These are phyloP conservation scores for Blastobotrys americana DNA, from an alignment of 805 yeast species.

Conservation along the genomic window DNA sequence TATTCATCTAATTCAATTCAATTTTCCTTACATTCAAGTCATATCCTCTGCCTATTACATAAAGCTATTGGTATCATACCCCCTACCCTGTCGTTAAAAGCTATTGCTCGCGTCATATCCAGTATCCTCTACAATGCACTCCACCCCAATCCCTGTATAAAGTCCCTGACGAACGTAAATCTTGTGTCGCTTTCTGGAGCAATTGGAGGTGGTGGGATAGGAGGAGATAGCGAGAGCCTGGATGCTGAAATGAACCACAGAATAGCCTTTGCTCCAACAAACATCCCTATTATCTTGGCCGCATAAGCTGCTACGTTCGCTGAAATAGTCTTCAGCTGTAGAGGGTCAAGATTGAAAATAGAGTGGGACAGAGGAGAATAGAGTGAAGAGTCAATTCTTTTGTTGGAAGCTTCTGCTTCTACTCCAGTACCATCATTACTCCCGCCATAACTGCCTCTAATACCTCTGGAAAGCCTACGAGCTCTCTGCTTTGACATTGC, in stretches of 20 bases:
- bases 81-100: too few species aligned
- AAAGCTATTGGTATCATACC: too few species aligned
- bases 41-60: too few species aligned
- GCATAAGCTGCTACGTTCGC: conserved; percentile 7
- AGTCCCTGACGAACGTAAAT: not conserved
- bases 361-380: conserved; percentile 11
- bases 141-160: not conserved
- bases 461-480: conserved; percentile 1
- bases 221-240: not conserved
- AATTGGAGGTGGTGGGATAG: not conserved
- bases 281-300: conserved; percentile 8
- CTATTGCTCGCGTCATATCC: too few species aligned
- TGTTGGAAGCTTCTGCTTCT: not conserved
- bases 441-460: too few species aligned
- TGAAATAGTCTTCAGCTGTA: conserved; percentile 12
- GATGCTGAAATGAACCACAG: conserved; percentile 3
- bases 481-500: not conserved
- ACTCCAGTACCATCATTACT: not conserved
- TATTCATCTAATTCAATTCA: too few species aligned
- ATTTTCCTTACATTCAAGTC: too few species aligned
- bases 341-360: conserved; percentile 20
- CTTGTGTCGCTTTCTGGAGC: not conserved
- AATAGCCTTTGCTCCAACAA: conserved; percentile 13
- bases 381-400: not conserved
- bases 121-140: too few species aligned